phyloP scores from a whole-genome alignment of 371 early-diverging fungal species.

The Saksenaea oblongispora region DNA sequence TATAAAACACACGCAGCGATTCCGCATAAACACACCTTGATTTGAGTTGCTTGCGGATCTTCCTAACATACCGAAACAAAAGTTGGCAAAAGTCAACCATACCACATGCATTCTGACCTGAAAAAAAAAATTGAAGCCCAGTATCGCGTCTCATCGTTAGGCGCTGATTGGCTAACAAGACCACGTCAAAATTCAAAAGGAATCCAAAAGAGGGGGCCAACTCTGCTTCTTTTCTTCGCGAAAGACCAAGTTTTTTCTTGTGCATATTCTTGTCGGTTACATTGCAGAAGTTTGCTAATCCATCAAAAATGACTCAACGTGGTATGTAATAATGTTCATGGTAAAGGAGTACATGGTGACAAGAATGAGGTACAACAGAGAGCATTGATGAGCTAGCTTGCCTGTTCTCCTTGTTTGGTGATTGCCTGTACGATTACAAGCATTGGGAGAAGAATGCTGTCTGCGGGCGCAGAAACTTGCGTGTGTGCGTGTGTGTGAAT shows the following conservation, averaged over 20 bases:
- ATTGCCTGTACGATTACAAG: not conserved
- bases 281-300: not conserved
- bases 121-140: not conserved
- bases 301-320: not conserved
- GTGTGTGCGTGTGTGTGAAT: not conserved
- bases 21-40: no score
- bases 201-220: not conserved
- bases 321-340: not conserved
- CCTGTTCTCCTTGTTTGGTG: not conserved
- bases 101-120: no score
- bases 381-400: not conserved
- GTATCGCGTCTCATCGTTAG: not conserved
- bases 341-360: not conserved
- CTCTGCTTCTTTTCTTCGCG: not conserved
- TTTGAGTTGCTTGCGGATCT: no score
- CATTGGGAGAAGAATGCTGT: not conserved
- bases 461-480: not conserved
- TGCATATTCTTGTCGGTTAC: not conserved
- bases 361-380: not conserved
- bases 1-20: no score
- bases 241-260: not conserved
- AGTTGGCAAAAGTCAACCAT: no score
- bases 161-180: not conserved
- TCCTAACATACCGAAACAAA: no score
- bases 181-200: conserved; percentile 4